phyloP scores from a whole-genome alignment of 768 basidiomycete species.

The Boletales sp. region DNA sequence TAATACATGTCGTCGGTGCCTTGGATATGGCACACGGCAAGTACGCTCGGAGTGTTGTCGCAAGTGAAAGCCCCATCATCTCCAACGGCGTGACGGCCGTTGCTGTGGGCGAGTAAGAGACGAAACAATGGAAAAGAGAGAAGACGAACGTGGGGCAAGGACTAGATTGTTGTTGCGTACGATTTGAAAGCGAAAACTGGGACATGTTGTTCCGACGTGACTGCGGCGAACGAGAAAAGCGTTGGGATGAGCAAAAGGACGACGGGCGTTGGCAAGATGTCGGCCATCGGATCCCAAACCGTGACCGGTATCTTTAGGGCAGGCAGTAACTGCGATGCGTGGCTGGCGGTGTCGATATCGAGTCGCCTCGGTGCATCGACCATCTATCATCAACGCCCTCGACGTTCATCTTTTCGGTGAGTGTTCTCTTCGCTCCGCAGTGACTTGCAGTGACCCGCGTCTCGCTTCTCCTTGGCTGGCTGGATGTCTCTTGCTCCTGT shows the following conservation, averaged over 20 bases:
- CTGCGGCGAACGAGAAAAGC: too few species aligned
- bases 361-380: slow-evolving; percentile 9
- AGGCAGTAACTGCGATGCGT: slow-evolving; percentile 6
- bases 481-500: slow-evolving; percentile 45
- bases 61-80: slow-evolving; percentile 82
- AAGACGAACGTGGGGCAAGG: slow-evolving; percentile 80
- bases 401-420: slow-evolving; percentile 33
- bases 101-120: slow-evolving; percentile 47
- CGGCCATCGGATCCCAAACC: too few species aligned
- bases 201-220: slow-evolving; percentile 89
- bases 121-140: not conserved
- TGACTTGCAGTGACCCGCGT: not conserved
- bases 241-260: too few species aligned
- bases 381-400: slow-evolving; percentile 18
- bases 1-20: slow-evolving; percentile 84
- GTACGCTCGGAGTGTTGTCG: slow-evolving; percentile 74
- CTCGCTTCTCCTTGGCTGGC: slow-evolving; percentile 15
- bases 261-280: too few species aligned
- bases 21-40: slow-evolving; percentile 83
- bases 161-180: slow-evolving; percentile 80
- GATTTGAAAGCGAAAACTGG: slow-evolving; percentile 67
- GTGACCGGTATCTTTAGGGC: too few species aligned
- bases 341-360: not conserved
- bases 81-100: slow-evolving; percentile 95
- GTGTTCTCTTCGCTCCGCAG: slow-evolving; percentile 16